These are phyloP conservation scores for Pythium folliculosum DNA, from an alignment of 352 stramenopile species.

Conservation along the genomic window DNA sequence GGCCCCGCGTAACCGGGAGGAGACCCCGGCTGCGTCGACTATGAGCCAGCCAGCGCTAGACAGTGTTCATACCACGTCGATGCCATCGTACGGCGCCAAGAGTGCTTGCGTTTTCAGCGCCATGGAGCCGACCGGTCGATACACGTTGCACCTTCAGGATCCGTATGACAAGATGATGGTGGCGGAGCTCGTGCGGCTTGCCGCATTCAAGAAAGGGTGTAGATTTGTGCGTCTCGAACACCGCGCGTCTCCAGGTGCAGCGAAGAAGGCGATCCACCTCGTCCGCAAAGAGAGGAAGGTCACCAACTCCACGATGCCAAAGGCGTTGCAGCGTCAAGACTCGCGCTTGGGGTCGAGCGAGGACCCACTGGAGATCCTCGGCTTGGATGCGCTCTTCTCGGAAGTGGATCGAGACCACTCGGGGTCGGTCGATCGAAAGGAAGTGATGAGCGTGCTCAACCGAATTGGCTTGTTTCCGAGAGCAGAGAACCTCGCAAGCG, in stretches of 20 bases:
- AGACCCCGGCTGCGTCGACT: neutral
- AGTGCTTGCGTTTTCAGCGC: constrained; percentile 61
- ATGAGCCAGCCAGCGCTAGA: neutral
- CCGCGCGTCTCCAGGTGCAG: constrained; percentile 24
- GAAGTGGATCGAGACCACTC: constrained; percentile 69
- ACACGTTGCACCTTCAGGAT: constrained; percentile 60
- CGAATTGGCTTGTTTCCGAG: constrained; percentile 64
- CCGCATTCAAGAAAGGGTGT: constrained; percentile 72
- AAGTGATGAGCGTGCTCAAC: constrained; percentile 66
- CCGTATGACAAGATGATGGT: constrained; percentile 83
- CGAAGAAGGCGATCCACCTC: constrained; percentile 46
- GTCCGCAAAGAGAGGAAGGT: constrained; percentile 47
- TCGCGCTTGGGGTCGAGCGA: constrained; percentile 28
- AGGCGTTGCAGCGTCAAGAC: constrained; percentile 13
- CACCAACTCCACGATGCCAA: constrained; percentile 7
- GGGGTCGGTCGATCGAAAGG: constrained; percentile 49
- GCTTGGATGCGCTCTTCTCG: constrained; percentile 62
- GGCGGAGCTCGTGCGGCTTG: constrained; percentile 72
- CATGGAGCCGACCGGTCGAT: constrained; percentile 69
- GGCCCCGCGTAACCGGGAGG: neutral
- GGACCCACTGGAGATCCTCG: constrained; percentile 52
- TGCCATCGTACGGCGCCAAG: constrained; percentile 45
- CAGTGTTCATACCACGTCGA: neutral
- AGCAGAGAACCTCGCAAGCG: constrained; percentile 43
- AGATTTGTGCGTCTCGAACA: constrained; percentile 69